Evolutionary conservation across 805 yeast species (phyloP).

Genomic region (Kluyveromyces starmeri): DNA sequence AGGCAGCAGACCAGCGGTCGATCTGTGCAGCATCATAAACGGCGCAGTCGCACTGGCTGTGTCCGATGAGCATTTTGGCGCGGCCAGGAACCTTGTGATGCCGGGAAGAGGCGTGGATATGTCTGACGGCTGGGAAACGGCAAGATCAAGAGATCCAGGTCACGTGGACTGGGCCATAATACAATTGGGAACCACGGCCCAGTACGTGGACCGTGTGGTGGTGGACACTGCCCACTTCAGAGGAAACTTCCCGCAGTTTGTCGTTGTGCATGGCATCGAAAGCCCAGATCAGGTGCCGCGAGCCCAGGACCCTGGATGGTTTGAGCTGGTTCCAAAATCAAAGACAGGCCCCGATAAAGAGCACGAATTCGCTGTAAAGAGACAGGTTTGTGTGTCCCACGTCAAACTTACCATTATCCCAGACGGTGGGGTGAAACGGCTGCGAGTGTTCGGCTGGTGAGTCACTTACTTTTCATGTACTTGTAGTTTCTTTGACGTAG

Average conservation of each 20-base stretch:
- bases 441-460: conserved; percentile 63
- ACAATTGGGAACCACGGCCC: conserved; percentile 60
- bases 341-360: conserved; percentile 81
- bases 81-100: conserved; percentile 77
- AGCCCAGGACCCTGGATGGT: conserved; percentile 48
- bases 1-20: conserved; percentile 34
- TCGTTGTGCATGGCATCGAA: conserved; percentile 57
- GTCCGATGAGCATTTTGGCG: conserved; percentile 91
- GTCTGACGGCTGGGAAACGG: conserved; percentile 99
- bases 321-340: conserved; percentile 49
- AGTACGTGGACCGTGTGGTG: conserved; percentile 44
- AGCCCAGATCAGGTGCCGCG: conserved; percentile 31
- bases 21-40: conserved; percentile 70
- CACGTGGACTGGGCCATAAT: conserved; percentile 91
- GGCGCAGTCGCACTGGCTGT: conserved; percentile 84
- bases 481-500: no score
- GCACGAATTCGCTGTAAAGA: conserved; percentile 41
- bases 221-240: conserved; percentile 91
- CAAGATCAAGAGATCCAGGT: conserved; percentile 71
- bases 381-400: conserved; percentile 45
- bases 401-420: conserved; percentile 80
- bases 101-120: conserved; percentile 95
- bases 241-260: conserved; percentile 87
- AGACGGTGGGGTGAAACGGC: conserved; percentile 93
- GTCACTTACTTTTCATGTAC: no score